A percentile compares a stretch with the other conserved stretches of the same genome.
phyloP scores from a whole-genome alignment of 164 flowering plant genomes.

The Piper longum region DNA sequence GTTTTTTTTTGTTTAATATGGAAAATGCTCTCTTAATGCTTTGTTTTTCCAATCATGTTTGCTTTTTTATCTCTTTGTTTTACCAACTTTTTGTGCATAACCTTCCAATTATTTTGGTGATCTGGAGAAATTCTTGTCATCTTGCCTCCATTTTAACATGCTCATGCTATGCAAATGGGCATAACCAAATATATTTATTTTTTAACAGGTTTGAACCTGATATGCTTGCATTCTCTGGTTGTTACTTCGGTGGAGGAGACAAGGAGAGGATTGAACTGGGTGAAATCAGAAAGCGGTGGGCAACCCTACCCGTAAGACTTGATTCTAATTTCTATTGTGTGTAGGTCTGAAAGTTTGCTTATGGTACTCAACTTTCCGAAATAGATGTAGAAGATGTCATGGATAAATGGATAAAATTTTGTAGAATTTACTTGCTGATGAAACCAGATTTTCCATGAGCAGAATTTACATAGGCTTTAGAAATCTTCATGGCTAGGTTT shows the following conservation, averaged over 20 bases:
- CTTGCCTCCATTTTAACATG: neutral
- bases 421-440: neutral
- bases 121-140: neutral
- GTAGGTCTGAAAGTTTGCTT: neutral
- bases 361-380: neutral
- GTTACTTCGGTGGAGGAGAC: slow-evolving; percentile 94
- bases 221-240: slow-evolving; percentile 98
- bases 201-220: slow-evolving; percentile 86
- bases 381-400: neutral
- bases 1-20: no score
- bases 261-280: slow-evolving; percentile 72
- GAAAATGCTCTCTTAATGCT: no score
- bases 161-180: neutral
- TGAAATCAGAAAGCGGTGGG: slow-evolving; percentile 90
- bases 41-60: no score
- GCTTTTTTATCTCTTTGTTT: no score
- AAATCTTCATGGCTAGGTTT: neutral
- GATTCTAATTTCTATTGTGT: neutral
- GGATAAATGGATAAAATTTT: neutral
- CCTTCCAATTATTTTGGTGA: no score
- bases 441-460: neutral
- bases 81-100: no score
- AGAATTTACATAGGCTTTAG: no score
- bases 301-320: slow-evolving; percentile 77
- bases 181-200: neutral